Conservation (phyloP, 2,329 filamentous ascomycete genomes). For the Penicillium sp. region DNA sequence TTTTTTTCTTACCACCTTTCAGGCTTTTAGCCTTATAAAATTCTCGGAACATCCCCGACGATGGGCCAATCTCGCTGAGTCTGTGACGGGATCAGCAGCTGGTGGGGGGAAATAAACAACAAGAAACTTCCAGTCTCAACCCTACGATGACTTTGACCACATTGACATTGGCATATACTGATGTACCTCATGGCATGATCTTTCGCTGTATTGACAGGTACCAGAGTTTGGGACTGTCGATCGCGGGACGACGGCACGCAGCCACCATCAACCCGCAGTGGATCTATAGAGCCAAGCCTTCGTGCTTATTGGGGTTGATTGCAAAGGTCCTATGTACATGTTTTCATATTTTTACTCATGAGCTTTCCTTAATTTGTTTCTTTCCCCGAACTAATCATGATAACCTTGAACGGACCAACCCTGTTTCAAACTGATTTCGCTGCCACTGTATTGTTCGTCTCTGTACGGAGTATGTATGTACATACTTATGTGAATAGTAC, state of each 20-base stretch:
- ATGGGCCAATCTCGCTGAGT: neutral
- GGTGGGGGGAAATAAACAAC: neutral
- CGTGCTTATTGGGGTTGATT: neutral
- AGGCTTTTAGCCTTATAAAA: neutral
- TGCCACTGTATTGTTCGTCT: neutral
- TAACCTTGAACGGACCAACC: no score
- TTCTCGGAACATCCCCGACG: neutral
- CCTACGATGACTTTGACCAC: no score
- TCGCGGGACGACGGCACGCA: neutral
- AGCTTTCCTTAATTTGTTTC: no score
- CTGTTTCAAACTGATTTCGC: neutral
- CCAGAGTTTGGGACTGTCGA: neutral
- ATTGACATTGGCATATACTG: no score
- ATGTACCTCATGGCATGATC: no score
- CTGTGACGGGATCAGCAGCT: neutral
- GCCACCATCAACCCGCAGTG: neutral
- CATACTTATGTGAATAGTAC: no score
- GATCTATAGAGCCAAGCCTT: neutral
- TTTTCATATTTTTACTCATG: no score
- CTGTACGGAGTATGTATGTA: no score
- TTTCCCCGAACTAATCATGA: no score
- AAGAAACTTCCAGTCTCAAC: no score
- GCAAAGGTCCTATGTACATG: no score
- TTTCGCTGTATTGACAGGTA: constrained; percentile 8
- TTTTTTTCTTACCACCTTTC: neutral